These are phyloP conservation scores for Trichopus zeylanicus DNA, from an alignment of 116 monocot species.

Conservation along the genomic window DNA sequence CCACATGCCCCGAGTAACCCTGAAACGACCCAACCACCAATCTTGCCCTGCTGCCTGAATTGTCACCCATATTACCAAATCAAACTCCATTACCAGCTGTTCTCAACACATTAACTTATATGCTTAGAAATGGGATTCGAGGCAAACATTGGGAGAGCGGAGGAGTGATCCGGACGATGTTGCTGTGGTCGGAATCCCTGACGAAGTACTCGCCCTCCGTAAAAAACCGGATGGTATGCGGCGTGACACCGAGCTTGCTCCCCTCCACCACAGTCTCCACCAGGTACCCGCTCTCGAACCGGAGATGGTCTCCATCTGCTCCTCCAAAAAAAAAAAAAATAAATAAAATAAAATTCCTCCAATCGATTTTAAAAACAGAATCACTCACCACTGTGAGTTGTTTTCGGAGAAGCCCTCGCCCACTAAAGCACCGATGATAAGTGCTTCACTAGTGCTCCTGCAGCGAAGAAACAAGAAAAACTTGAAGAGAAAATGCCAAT, in stretches of 20 bases:
- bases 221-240: constrained; percentile 70
- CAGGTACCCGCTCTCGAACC: constrained; percentile 76
- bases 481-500: not conserved
- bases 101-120: not conserved
- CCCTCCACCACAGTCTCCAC: constrained; percentile 97
- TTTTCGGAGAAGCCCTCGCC: constrained; percentile 44
- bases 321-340: constrained; percentile 1
- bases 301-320: constrained; percentile 65
- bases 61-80: not conserved
- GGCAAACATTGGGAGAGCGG: constrained; percentile 81
- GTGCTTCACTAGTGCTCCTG: constrained; percentile 50
- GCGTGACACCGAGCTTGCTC: constrained; percentile 78
- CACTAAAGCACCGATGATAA: constrained; percentile 71
- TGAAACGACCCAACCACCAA: constrained; percentile 95
- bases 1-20: constrained; percentile 90
- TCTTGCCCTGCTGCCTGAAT: constrained; percentile 86
- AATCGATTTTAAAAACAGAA: not conserved
- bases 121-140: not conserved
- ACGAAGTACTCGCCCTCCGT: constrained; percentile 86
- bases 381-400: constrained; percentile 36
- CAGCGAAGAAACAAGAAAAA: not conserved
- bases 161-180: constrained; percentile 87
- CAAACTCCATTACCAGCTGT: not conserved
- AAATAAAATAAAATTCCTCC: not conserved
- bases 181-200: constrained; percentile 75